Evolutionary conservation across 495 filamentous ascomycete genomes (phyloP), one percentile per base, ranked within the genome.

Genomic region (Pseudevernia furfuracea): DNA sequence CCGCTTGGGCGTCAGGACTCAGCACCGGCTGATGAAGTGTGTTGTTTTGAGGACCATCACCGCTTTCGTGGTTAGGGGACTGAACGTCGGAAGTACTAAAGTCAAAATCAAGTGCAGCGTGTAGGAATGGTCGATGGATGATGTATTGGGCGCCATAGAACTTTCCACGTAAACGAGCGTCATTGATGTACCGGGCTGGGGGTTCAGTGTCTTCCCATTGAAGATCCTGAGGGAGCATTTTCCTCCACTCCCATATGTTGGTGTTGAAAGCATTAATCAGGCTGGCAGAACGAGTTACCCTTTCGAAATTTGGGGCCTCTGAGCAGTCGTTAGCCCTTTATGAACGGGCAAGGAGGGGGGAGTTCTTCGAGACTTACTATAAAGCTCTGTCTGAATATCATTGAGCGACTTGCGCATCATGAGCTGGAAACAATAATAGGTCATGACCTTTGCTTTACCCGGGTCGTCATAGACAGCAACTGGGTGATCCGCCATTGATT

Each of bases 61-160:
- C 30, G 37, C 37, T 58, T 34, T 66, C 52, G 55, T 55, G 32
- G 14, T 62, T 48, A 3, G 64, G 63, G 41, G 63, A 66, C 61
- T 61, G 46, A 60, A 67, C 74, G 36, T 75, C 68, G 65, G 75
- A 71, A 39, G 75, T 67, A 36, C 67, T 69, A 21, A 73, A 74
- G 74, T 60, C 71, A 74, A 41, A 73, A 73, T 63, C 72, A 72
- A 93, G 74, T 63, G 82, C 78, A 70, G 85, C 73, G 63, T 85
- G 83, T 19, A 98, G 74, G 65, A 94, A 89, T 3, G 89, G 90
- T 43, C 94, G 82, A 71, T 93, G 88, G 21, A 94, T 92, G 71
- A 98, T 92, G 57, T 96, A 92, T 49, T 85, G 82, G 0, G 91
- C 93, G 30, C 94, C 94, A 76, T 91, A 97, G 74, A 93, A 97